These are phyloP conservation scores for Proteromonas lacertae DNA, from an alignment of 352 stramenopile species.

Conservation along the genomic window DNA sequence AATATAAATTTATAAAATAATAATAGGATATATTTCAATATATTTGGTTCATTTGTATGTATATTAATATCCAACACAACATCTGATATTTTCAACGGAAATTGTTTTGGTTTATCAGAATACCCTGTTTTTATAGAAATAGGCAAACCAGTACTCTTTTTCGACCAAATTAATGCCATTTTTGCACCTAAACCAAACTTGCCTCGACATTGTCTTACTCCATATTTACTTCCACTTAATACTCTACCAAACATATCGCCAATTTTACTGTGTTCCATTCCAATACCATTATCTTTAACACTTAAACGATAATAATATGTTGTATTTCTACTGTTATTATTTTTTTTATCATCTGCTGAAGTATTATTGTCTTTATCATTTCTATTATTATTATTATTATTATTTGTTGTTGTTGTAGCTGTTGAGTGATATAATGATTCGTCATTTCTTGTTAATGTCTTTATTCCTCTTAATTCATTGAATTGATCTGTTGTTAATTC, in stretches of 20 bases:
- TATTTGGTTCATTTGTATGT: constrained; percentile 30
- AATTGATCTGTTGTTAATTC: too few relatives aligned
- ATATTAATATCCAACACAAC: constrained; percentile 46
- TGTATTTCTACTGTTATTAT: too few relatives aligned
- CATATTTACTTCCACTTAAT: constrained; percentile 36
- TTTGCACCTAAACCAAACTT: constrained; percentile 56
- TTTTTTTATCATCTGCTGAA: too few relatives aligned
- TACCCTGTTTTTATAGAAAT: constrained; percentile 14
- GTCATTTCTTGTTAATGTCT: too few relatives aligned
- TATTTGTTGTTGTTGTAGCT: too few relatives aligned
- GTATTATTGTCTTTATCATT: too few relatives aligned
- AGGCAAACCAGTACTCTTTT: constrained; percentile 34
- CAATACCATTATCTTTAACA: constrained; percentile 33
- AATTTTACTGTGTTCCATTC: constrained; percentile 26
- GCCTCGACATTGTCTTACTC: constrained; percentile 29
- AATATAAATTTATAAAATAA: too few relatives aligned
- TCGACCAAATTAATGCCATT: constrained; percentile 51
- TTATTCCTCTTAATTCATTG: too few relatives aligned
- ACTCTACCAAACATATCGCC: constrained; percentile 32
- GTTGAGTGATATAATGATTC: too few relatives aligned
- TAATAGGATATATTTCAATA: too few relatives aligned
- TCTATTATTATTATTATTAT: too few relatives aligned
- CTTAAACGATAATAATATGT: too few relatives aligned
- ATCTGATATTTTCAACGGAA: constrained; percentile 15
- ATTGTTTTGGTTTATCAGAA: constrained; percentile 2